Evolutionary conservation across 2,329 filamentous ascomycete genomes (phyloP).

Genomic region (Delphinella strobiligena): DNA sequence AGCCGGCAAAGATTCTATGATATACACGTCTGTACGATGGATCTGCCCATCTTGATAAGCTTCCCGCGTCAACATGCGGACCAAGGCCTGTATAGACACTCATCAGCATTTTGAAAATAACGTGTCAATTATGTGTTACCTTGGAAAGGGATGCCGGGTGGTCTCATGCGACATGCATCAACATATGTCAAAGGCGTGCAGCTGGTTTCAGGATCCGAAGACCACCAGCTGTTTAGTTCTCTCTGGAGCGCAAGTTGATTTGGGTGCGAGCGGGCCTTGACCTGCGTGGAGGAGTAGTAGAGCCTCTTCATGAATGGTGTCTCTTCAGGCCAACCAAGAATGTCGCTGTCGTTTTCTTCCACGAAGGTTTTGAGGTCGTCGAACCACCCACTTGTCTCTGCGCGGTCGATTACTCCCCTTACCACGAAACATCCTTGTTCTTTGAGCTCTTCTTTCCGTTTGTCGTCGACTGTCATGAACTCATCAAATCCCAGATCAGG

Average conservation of each 20-base stretch:
- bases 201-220: neutral
- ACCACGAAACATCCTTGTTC: slow-evolving; percentile 3
- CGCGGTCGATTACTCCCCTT: neutral
- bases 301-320: slow-evolving; percentile 2
- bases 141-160: neutral
- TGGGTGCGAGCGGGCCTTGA: slow-evolving; percentile 3
- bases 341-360: neutral
- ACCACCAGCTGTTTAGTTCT: slow-evolving; percentile 1
- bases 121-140: neutral
- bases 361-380: slow-evolving; percentile 2
- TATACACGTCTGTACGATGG: slow-evolving; percentile 2
- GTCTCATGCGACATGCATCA: slow-evolving; percentile 4
- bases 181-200: slow-evolving; percentile 1
- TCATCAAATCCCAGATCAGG: slow-evolving; percentile 1
- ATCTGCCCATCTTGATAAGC: slow-evolving; percentile 5
- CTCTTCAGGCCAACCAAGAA: slow-evolving; percentile 3
- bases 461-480: neutral
- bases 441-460: neutral
- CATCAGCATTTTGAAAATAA: too few relatives aligned
- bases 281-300: slow-evolving; percentile 2
- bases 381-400: slow-evolving; percentile 2
- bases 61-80: neutral
- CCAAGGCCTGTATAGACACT: neutral
- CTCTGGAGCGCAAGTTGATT: slow-evolving; percentile 1
- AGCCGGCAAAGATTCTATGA: neutral